A percentile compares a stretch with the other conserved stretches of the same genome.
Conservation (phyloP, 139 green algal genomes). For the Picochlorum sp. region DNA sequence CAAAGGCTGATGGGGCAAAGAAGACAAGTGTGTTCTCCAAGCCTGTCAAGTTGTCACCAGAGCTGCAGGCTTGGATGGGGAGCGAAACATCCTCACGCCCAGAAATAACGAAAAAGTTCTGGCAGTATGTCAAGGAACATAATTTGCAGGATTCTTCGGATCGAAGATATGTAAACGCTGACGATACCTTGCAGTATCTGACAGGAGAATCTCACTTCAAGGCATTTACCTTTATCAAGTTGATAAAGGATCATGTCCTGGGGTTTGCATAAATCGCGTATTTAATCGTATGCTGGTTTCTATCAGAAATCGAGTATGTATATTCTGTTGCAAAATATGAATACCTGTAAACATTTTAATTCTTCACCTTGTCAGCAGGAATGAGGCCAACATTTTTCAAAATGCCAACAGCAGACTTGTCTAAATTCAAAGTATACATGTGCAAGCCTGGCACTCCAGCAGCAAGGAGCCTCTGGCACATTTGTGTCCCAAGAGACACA, state of each 20-base stretch:
- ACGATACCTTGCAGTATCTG: constrained; percentile 24
- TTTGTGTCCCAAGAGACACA: constrained; percentile 76
- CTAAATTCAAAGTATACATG: constrained; percentile 96
- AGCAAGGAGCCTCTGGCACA: constrained; percentile 84
- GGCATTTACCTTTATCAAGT: constrained; percentile 39
- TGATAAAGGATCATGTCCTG: constrained; percentile 34
- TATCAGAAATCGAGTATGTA: not conserved
- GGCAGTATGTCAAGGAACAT: constrained; percentile 36
- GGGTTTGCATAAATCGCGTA: constrained; percentile 8
- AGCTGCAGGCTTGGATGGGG: constrained; percentile 40
- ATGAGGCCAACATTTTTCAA: constrained; percentile 68
- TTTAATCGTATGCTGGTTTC: not conserved
- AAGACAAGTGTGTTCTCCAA: constrained; percentile 41
- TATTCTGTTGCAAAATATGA: not conserved
- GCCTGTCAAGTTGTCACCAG: constrained; percentile 26
- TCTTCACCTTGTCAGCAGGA: constrained; percentile 21
- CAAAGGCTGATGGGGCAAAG: constrained; percentile 1
- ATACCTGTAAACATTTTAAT: not conserved
- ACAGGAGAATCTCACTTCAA: constrained; percentile 37
- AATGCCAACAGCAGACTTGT: constrained; percentile 68
- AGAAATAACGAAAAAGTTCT: constrained; percentile 48
- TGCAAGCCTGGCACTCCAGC: constrained; percentile 68
- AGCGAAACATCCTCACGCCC: constrained; percentile 23
- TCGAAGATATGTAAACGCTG: constrained; percentile 16
- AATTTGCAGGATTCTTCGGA: constrained; percentile 35